Evolutionary conservation across 2,329 filamentous ascomycete genomes (phyloP), one percentile per base, ranked within the genome.

Genomic region (Colletotrichum coccodes): DNA sequence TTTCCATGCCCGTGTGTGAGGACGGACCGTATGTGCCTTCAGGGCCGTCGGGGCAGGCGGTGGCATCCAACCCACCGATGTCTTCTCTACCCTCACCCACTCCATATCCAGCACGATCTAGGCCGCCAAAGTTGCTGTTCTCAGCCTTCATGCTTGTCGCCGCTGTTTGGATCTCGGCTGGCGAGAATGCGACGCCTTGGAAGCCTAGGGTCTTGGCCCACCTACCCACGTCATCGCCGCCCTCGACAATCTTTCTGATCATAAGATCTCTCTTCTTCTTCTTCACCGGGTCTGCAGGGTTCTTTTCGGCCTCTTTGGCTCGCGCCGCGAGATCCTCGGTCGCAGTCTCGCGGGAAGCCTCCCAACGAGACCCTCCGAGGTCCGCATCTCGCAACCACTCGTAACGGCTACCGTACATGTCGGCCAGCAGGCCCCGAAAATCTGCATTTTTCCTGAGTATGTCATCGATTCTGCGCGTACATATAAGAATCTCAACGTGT

Each of bases 331-430:
- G 28, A 6, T 12, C 30, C 18, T 16, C 28, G 21, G 54, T 50
- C 5, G 34, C 40, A 12, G n/a, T 30, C 54, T 70, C 68, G 49
- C 57, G 53, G 42, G 28, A 52, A 26, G 38, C 30, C 4, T 38
- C 23, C 66, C 66, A 69, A 7, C 49, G 61, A 28, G 50, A 34
- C 7, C 4, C 46, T 42, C 70, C 70, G 8, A 71, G 64, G n/a
- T 71, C 70, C n/a, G 30, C 46, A 16, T 65, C 38, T 16, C 26
- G 47, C 52, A 71, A 61, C 64, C 68, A 68, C 21, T 58, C 64
- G 50, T 71, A 28, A n/a, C 68, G 60, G 3, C 34, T 12, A 32
- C 60, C 60, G 47, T 69, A 71, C 9, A 71, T 46, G 4, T 60
- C 46, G n/a, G 54, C 57, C 12, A 68, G 47, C 21, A 64, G 42